These are phyloP conservation scores for Corylus avellana DNA, from an alignment of 306 rosid genomes.

Conservation along the genomic window DNA sequence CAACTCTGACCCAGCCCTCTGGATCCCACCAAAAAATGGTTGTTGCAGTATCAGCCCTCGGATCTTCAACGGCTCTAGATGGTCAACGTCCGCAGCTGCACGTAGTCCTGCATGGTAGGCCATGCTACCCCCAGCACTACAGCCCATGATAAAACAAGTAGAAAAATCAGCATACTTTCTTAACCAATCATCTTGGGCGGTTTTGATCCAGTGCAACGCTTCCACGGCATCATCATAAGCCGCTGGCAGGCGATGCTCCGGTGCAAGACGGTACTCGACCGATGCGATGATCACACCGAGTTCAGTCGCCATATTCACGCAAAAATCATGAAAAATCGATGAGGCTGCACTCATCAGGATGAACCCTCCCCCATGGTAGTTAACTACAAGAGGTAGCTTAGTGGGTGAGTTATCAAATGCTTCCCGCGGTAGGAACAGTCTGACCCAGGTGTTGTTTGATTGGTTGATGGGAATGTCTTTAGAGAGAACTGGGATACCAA, in stretches of 20 bases:
- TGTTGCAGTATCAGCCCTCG: constrained; percentile 52
- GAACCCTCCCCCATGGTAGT: constrained; percentile 57
- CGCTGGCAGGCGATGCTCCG: constrained; percentile 54
- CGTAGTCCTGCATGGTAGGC: constrained; percentile 45
- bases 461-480: constrained; percentile 44
- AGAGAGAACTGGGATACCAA: constrained; percentile 32
- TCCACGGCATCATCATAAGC: constrained; percentile 55
- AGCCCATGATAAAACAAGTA: constrained; percentile 49
- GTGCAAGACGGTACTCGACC: constrained; percentile 53
- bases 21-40: constrained; percentile 49
- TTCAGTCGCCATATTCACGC: constrained; percentile 22
- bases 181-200: constrained; percentile 41
- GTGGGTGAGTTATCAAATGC: constrained; percentile 20
- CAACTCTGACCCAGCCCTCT: constrained; percentile 38
- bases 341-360: constrained; percentile 25
- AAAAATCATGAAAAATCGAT: constrained; percentile 32
- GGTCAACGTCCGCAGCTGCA: neutral
- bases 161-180: constrained; percentile 37
- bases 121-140: constrained; percentile 54
- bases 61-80: constrained; percentile 22
- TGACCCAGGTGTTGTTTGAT: constrained; percentile 38
- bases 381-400: constrained; percentile 43
- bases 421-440: constrained; percentile 40
- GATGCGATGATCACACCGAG: constrained; percentile 35
- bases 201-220: constrained; percentile 40